Percentiles rank a stretch among this genome's conserved stretches.
These are phyloP conservation scores for Thalassiosira oceanica DNA, from an alignment of 352 stramenopile species.

Conservation along the genomic window DNA sequence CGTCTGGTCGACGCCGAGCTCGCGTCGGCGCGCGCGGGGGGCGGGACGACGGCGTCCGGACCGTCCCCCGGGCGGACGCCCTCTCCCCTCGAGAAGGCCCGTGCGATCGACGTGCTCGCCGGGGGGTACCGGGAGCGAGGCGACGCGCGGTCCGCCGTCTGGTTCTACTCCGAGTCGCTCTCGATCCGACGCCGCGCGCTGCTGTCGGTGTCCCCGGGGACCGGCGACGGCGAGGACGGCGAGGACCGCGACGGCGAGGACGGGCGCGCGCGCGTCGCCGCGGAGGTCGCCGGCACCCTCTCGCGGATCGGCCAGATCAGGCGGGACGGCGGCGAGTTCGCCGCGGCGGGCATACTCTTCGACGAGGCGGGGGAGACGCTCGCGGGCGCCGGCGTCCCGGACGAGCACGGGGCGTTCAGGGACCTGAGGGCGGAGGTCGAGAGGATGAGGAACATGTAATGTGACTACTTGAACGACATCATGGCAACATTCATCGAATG, in stretches of 20 bases:
- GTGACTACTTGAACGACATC: too few relatives aligned
- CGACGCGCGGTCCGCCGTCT: conserved; percentile 35
- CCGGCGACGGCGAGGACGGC: too few relatives aligned
- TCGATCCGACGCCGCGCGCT: conserved; percentile 7
- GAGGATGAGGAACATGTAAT: too few relatives aligned
- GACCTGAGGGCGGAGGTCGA: too few relatives aligned
- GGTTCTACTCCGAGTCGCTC: conserved; percentile 53
- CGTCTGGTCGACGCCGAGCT: conserved; percentile 48
- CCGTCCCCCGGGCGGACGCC: conserved; percentile 23
- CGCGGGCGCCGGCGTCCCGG: conserved; percentile 26
- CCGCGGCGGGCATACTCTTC: conserved; percentile 49
- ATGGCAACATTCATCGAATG: too few relatives aligned
- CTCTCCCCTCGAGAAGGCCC: conserved; percentile 27
- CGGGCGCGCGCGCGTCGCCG: too few relatives aligned
- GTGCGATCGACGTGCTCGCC: conserved; percentile 47
- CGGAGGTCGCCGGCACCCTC: too few relatives aligned
- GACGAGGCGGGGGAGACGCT: conserved; percentile 41
- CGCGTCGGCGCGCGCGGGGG: conserved; percentile 38
- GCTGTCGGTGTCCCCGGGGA: conserved; percentile 41
- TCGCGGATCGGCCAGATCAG: conserved; percentile 48
- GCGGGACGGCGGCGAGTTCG: conserved; percentile 40
- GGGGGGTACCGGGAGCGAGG: conserved; percentile 38
- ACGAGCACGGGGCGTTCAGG: conserved; percentile 39
- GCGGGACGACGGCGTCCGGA: conserved; percentile 40
- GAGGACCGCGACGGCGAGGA: too few relatives aligned